These are phyloP conservation scores for Hemerocallis citrina DNA, from an alignment of 106 monocot genomes.

Conservation along the genomic window DNA sequence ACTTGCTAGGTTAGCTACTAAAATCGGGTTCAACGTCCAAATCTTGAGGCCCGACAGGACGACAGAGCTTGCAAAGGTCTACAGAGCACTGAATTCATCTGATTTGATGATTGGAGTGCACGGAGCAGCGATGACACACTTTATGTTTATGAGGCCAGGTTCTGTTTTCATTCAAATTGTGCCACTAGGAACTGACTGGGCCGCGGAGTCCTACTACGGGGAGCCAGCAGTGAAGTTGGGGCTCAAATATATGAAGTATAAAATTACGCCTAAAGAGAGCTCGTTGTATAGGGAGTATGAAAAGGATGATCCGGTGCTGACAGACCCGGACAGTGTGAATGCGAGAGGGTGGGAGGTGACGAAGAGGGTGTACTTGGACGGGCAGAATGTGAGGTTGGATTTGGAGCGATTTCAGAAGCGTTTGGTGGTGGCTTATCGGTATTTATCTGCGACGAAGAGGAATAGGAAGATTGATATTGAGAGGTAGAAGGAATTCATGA, in stretches of 20 bases:
- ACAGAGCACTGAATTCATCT: conserved; percentile 43
- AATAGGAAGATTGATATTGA: background rate
- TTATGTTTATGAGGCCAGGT: conserved; percentile 68
- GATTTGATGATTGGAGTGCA: conserved; percentile 75
- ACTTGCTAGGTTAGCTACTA: conserved; percentile 24
- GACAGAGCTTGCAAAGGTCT: conserved; percentile 59
- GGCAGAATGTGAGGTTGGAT: conserved; percentile 73
- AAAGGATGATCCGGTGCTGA: conserved; percentile 50
- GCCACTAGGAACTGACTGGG: conserved; percentile 65
- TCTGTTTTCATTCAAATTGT: conserved; percentile 66
- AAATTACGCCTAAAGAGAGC: conserved; percentile 54
- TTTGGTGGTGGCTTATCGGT: conserved; percentile 29
- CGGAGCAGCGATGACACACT: conserved; percentile 78
- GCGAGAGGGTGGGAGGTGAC: conserved; percentile 61
- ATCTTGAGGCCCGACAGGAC: conserved; percentile 38
- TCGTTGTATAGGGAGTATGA: conserved; percentile 43
- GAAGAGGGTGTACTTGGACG: conserved; percentile 58
- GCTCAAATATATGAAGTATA: conserved; percentile 40
- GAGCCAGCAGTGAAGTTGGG: conserved; percentile 58
- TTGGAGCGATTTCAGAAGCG: conserved; percentile 35
- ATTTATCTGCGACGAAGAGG: background rate
- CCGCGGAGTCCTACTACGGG: conserved; percentile 61
- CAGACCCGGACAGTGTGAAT: conserved; percentile 46
- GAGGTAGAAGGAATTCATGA: conserved; percentile 1
- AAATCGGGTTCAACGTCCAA: conserved; percentile 41